These are phyloP conservation scores for Avicennia marina DNA, from an alignment of 257 asterid species.

Conservation along the genomic window DNA sequence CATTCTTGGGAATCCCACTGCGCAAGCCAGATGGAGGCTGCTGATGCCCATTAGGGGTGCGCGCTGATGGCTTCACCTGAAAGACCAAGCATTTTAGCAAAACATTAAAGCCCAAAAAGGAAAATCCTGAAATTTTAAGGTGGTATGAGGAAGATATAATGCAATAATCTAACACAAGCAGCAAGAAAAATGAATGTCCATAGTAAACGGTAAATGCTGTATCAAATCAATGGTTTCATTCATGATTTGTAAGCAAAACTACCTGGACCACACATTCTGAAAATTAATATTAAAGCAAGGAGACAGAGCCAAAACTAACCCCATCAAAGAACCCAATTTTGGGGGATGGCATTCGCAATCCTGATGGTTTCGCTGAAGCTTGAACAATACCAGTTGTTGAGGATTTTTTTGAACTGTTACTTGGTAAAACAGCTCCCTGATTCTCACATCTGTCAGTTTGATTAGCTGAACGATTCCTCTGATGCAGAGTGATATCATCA, in stretches of 20 bases:
- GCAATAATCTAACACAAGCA: no score
- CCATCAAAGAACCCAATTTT: constrained; percentile 94
- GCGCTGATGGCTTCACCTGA: constrained; percentile 55
- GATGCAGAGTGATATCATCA: constrained; percentile 30
- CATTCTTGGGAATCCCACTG: constrained; percentile 34
- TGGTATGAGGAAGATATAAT: no score
- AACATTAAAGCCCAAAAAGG: constrained; percentile 1
- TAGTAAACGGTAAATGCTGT: no score
- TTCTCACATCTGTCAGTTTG: constrained; percentile 30
- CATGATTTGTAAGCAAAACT: no score
- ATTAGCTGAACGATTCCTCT: constrained; percentile 23
- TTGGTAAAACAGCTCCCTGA: constrained; percentile 27
- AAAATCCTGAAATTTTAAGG: background rate
- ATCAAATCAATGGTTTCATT: no score
- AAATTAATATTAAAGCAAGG: constrained; percentile 1
- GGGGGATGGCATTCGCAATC: constrained; percentile 90
- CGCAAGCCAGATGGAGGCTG: constrained; percentile 35
- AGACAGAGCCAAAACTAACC: constrained; percentile 50
- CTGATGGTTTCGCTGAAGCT: constrained; percentile 65
- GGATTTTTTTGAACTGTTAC: constrained; percentile 35
- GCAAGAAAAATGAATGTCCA: no score
- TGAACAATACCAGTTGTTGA: constrained; percentile 34
- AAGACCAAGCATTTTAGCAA: constrained; percentile 19
- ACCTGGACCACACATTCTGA: background rate
- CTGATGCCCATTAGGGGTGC: constrained; percentile 56